Conservation (phyloP, 176 grass and related monocot genomes). For the Thinopyrum elongatum region DNA sequence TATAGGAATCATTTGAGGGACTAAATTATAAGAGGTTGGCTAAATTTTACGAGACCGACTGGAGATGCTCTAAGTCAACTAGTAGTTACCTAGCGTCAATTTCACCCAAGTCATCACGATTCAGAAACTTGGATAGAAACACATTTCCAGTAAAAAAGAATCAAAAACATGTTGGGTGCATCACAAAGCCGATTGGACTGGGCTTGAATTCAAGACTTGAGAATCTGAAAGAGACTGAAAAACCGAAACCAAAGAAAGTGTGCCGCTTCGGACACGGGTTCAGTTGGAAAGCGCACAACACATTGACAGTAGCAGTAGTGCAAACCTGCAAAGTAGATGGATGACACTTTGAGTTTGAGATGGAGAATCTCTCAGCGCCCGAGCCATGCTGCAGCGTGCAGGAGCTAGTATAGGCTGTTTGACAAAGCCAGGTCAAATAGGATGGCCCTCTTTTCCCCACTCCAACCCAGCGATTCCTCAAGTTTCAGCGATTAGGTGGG, state of each 20-base stretch:
- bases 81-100: no score
- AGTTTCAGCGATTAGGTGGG: slow-evolving; percentile 36
- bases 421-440: slow-evolving; percentile 34
- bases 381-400: neutral
- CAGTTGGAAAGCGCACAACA: slow-evolving; percentile 9
- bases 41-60: no score
- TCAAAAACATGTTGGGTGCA: neutral
- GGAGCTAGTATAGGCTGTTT: slow-evolving; percentile 38
- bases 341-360: neutral
- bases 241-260: slow-evolving; percentile 16
- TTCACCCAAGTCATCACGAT: no score
- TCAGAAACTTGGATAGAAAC: neutral
- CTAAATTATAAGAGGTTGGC: no score
- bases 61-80: no score
- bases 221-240: slow-evolving; percentile 14
- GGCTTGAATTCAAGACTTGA: neutral
- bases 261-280: neutral
- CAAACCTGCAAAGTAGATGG: neutral
- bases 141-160: neutral
- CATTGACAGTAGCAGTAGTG: neutral
- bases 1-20: no score
- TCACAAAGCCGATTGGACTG: neutral
- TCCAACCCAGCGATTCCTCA: slow-evolving; percentile 35
- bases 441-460: slow-evolving; percentile 11
- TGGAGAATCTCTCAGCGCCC: neutral